Percentiles rank a stretch among this genome's conserved stretches.
Evolutionary conservation across 108 stramenopile genomes (phyloP).

Genomic region (Skeletonema costatum): DNA sequence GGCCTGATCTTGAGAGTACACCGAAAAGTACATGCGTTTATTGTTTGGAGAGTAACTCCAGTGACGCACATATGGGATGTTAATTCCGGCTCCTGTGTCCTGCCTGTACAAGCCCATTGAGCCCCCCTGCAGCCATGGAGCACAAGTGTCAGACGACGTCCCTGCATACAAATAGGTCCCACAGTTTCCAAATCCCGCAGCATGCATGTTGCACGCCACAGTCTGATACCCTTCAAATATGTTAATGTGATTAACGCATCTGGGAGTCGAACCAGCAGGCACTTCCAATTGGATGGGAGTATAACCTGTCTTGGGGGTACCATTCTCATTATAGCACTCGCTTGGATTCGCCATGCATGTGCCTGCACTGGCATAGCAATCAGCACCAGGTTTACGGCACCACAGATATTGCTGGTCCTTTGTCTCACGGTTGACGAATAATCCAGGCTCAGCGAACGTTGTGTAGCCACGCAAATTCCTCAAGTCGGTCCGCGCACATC

Average conservation of each 20-base stretch:
- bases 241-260: neutral
- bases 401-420: neutral
- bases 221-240: neutral
- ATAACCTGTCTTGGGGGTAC: neutral
- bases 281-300: neutral
- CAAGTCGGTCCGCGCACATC: neutral
- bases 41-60: slow-evolving; percentile 3
- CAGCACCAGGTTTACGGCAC: neutral
- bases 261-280: neutral
- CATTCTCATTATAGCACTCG: neutral
- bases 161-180: neutral
- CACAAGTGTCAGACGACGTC: neutral
- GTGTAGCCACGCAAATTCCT: slow-evolving; percentile 17
- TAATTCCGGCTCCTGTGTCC: slow-evolving; percentile 1
- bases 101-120: slow-evolving; percentile 1
- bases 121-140: neutral
- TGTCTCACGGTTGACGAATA: slow-evolving; percentile 10
- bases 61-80: neutral
- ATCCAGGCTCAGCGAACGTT: slow-evolving; percentile 13
- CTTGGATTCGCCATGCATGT: neutral
- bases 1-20: slow-evolving; percentile 2
- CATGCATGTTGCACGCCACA: neutral
- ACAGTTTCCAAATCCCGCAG: neutral
- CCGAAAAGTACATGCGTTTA: slow-evolving; percentile 11
- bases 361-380: neutral